Evolutionary conservation across 2,329 filamentous ascomycete species (phyloP), one percentile per base, ranked within the genome.

Genomic region (Macrophomina pseudophaseolina): DNA sequence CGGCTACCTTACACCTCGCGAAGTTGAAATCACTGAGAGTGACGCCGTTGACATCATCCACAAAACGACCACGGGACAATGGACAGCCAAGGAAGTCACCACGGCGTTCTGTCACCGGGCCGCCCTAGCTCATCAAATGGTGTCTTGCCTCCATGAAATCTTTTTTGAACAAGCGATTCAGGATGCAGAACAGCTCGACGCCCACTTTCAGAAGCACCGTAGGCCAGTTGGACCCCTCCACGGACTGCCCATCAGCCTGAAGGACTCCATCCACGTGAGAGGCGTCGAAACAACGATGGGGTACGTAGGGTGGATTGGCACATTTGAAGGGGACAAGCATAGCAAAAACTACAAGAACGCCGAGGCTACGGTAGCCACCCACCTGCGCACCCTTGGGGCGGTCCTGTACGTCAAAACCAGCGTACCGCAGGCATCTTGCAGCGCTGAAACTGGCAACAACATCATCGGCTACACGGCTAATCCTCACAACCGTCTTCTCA

Each of bases 231-330:
- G 82, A 23, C 78, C 80, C 32, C 72, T 84, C 6, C 82, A 84
- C 69, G 82, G 82, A 7, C 72, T 84, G 4, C 82, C 81, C 30
- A 78, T 84, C 69, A 81, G 78, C 40, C 68, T 84, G 32, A 84
- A 84, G 67, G 82, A 84, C 67, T 81, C 83, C 64, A 83, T 84
- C 70, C 80, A 84, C 63, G 78, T 84, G 67, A 74, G 78, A 65
- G 80, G 78, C 23, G 79, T 80, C 35, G 81, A 83, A 66, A 83
- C 80, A 42, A 77, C 76, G 1, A 78, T 90, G 81, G 88, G 87
- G 8, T 90, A 89, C 71, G 81, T 89, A 30, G 86, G 87, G n/a
- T 88, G 87, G 83, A 85, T 90, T n/a, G 85, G 84, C 5, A 86
- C 85, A 0, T 86, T 88, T 68, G 77, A 89, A 74, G 87, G 85